Conservation (phyloP, 192 early-diverging fungal genomes). For the Allomyces arbusculus region DNA sequence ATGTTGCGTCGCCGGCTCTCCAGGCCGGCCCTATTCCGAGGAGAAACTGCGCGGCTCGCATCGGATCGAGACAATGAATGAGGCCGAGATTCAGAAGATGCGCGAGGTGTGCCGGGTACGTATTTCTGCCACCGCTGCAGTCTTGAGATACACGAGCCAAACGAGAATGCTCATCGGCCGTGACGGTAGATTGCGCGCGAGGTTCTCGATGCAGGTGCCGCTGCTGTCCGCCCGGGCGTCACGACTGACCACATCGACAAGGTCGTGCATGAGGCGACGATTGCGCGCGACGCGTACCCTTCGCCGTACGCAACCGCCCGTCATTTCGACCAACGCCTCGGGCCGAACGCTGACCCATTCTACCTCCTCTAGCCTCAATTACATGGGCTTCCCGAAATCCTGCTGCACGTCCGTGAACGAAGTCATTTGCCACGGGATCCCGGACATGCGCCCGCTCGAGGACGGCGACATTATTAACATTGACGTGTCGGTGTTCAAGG, state of each 20-base stretch:
- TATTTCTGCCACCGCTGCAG: neutral
- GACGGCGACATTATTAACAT: conserved; percentile 96
- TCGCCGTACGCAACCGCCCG: conserved; percentile 29
- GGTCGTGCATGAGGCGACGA: conserved; percentile 80
- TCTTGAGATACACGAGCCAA: neutral
- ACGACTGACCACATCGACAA: conserved; percentile 94
- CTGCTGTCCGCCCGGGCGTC: conserved; percentile 56
- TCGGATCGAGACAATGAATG: conserved; percentile 44
- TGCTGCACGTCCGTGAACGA: conserved; percentile 78
- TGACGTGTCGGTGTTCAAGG: conserved; percentile 69
- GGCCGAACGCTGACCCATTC: too few relatives aligned
- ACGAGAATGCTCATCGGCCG: neutral
- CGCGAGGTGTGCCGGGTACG: conserved; percentile 53
- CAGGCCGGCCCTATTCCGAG: conserved; percentile 58
- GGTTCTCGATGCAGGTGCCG: conserved; percentile 69
- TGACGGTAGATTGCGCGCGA: conserved; percentile 53
- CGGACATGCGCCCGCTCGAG: conserved; percentile 73
- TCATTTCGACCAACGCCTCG: too few relatives aligned
- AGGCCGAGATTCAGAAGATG: conserved; percentile 60
- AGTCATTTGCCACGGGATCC: conserved; percentile 96
- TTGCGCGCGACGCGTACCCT: conserved; percentile 81
- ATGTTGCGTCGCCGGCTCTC: conserved; percentile 3
- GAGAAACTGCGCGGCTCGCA: conserved; percentile 38
- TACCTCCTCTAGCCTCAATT: conserved; percentile 38
- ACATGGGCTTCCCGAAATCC: conserved; percentile 88